These are phyloP conservation scores for Didymella pomorum DNA, from an alignment of 2,329 filamentous ascomycete species.

Conservation along the genomic window DNA sequence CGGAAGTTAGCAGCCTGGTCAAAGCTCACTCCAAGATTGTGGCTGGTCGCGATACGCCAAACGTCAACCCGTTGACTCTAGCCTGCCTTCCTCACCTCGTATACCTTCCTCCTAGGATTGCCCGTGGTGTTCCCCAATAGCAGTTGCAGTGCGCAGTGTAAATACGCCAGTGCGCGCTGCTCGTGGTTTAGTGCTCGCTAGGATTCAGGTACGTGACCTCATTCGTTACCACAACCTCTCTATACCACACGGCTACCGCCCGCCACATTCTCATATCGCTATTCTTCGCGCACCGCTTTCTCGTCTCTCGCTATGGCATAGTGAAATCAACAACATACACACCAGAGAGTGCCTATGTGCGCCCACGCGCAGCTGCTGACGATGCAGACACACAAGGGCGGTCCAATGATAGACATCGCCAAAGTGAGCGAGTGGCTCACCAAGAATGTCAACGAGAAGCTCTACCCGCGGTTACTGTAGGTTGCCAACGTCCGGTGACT, in stretches of 20 bases:
- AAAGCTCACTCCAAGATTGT: conserved; percentile 19
- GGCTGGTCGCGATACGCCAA: conserved; percentile 12
- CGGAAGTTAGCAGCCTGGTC: conserved; percentile 7
- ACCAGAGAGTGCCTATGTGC: conserved; percentile 1
- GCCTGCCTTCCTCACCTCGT: conserved; percentile 1
- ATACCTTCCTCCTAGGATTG: neutral
- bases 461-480: conserved; percentile 56
- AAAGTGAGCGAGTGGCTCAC: conserved; percentile 56
- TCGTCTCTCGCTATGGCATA: conserved; percentile 3
- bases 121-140: neutral
- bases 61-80: too few species aligned
- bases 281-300: neutral
- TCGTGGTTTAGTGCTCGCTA: conserved; percentile 1
- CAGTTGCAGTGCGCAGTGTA: neutral
- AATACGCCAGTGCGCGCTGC: neutral
- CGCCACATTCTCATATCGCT: conserved; percentile 7
- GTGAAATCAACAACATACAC: neutral
- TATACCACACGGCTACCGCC: conserved; percentile 3
- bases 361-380: conserved; percentile 13
- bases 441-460: conserved; percentile 54
- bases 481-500: conserved; percentile 23
- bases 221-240: conserved; percentile 11
- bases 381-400: conserved; percentile 16
- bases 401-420: conserved; percentile 55
- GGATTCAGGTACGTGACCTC: conserved; percentile 18